Evolutionary conservation across 352 stramenopile genomes (phyloP).

Genomic region (Elongisporangium anandrum): DNA sequence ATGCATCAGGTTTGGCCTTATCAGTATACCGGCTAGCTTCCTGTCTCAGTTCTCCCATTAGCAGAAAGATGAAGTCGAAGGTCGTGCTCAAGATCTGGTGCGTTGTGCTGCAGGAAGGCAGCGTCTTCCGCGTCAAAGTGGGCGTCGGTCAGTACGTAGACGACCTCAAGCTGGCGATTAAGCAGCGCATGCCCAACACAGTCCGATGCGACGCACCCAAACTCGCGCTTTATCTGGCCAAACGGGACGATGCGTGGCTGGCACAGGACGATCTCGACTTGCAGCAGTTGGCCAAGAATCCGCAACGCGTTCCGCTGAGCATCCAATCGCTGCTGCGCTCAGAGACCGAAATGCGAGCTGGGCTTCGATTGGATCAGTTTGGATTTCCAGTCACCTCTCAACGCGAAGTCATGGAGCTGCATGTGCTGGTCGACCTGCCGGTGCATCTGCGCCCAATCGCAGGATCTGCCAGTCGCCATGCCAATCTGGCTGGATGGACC

Average conservation of each 20-base stretch:
- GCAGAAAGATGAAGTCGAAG: background rate
- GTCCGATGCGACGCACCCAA: background rate
- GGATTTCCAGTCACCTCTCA: background rate
- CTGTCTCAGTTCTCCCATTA: background rate
- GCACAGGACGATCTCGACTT: background rate
- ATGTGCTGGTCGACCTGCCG: background rate
- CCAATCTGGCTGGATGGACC: background rate
- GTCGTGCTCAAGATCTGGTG: background rate
- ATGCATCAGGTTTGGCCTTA: background rate
- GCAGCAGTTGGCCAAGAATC: background rate
- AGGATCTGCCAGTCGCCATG: background rate
- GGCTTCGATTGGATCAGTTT: background rate
- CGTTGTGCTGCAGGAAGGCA: background rate
- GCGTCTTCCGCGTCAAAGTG: background rate
- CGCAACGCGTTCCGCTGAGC: background rate
- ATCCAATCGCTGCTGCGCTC: background rate
- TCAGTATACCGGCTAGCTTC: no score
- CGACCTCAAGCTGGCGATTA: background rate
- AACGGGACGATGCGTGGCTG: background rate
- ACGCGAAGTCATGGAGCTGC: background rate
- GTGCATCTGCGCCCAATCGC: background rate
- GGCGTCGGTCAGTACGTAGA: background rate
- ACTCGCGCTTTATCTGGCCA: background rate
- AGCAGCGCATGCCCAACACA: background rate
- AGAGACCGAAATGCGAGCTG: background rate